These are phyloP conservation scores for Stenocarpella maydis DNA, from an alignment of 2,329 filamentous ascomycete genomes.

Conservation along the genomic window DNA sequence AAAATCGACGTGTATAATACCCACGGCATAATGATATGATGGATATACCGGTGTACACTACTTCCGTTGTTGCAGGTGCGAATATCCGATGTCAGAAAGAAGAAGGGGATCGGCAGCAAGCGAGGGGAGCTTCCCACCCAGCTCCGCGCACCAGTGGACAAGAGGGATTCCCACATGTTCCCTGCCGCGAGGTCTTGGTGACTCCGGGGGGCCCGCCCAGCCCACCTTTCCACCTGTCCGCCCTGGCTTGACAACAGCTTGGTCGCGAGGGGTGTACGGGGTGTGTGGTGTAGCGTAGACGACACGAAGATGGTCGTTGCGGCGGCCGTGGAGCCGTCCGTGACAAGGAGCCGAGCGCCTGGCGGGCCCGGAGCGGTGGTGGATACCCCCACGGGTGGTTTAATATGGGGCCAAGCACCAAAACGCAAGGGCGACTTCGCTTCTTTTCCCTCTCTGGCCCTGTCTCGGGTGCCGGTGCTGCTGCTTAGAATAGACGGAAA, in stretches of 20 bases:
- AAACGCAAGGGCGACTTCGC: background rate
- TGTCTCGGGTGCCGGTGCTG: no score
- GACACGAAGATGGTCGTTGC: constrained; percentile 3
- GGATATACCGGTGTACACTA: background rate
- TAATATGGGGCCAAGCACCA: constrained; percentile 8
- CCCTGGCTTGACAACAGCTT: background rate
- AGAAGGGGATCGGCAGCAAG: constrained; percentile 10
- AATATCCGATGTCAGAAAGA: no score
- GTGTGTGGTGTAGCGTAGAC: no score
- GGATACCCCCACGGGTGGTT: constrained; percentile 22
- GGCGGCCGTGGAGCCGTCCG: constrained; percentile 20
- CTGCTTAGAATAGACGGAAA: constrained; percentile 10
- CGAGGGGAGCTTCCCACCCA: background rate
- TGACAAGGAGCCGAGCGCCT: constrained; percentile 10
- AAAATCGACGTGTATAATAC: no score
- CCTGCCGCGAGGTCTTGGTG: constrained; percentile 6
- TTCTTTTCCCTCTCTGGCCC: background rate
- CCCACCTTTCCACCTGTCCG: background rate
- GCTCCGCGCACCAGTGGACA: background rate
- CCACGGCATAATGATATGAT: no score
- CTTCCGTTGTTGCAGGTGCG: no score
- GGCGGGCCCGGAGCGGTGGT: constrained; percentile 28
- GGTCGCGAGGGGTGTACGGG: background rate
- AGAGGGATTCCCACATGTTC: constrained; percentile 8
- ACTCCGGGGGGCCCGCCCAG: constrained; percentile 4